A percentile compares a stretch with the other conserved stretches of the same genome.
phyloP scores from a whole-genome alignment of 345 rosid genomes.

The Eucalyptus curtisii region DNA sequence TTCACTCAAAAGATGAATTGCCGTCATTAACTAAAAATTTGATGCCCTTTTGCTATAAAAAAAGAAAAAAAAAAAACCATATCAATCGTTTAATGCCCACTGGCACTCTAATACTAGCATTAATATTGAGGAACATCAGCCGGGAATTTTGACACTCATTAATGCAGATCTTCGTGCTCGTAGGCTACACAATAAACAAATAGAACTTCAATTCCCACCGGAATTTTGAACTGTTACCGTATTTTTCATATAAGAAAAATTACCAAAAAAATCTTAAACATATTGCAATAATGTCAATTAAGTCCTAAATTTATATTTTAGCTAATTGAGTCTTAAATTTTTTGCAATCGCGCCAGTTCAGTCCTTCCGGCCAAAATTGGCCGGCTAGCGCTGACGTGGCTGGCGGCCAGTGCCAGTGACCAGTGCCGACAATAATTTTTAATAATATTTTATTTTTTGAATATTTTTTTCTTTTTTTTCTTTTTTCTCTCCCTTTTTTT shows the following conservation, averaged over 20 bases:
- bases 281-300: rapidly evolving
- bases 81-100: background rate
- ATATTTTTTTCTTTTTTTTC: rapidly evolving
- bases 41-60: no score
- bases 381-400: rapidly evolving
- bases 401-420: rapidly evolving
- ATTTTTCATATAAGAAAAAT: background rate
- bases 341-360: rapidly evolving
- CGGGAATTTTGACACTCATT: background rate
- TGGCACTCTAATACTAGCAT: background rate
- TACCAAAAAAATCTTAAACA: no score
- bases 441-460: no score
- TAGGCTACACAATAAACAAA: background rate
- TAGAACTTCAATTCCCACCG: background rate
- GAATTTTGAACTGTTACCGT: rapidly evolving
- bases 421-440: no score
- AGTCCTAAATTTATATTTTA: no score
- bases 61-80: no score
- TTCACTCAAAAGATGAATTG: background rate
- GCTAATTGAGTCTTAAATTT: no score
- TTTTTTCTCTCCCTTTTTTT: rapidly evolving
- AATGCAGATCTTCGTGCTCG: background rate
- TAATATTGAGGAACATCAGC: background rate
- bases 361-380: rapidly evolving
- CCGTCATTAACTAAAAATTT: background rate